Conservation (phyloP, 371 early-diverging fungal species). For the Mycotypha africana region DNA sequence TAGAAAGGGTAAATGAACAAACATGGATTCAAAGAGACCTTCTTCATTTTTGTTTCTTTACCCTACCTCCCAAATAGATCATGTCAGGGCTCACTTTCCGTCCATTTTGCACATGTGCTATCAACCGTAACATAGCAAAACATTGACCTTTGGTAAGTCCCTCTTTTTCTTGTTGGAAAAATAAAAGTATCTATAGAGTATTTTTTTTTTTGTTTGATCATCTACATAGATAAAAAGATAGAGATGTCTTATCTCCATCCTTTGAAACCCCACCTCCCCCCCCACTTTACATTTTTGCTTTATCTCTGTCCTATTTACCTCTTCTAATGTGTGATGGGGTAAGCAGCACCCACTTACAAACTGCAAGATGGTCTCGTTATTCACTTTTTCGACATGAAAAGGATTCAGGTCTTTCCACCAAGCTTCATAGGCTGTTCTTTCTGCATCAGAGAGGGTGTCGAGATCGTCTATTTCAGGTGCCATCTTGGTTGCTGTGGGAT, state of each 20-base stretch:
- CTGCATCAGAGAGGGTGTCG: too few species aligned
- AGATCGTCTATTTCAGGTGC: too few species aligned
- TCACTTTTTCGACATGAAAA: conserved; percentile 23
- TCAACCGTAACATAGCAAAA: conserved; percentile 35
- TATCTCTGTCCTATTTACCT: neutral
- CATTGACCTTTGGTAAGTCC: conserved; percentile 27
- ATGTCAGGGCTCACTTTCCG: conserved; percentile 21
- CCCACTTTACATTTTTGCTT: too few species aligned
- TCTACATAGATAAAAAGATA: too few species aligned
- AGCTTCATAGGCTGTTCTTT: conserved; percentile 30
- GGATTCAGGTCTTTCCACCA: conserved; percentile 45
- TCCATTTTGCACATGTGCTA: conserved; percentile 42
- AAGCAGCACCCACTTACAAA: too few species aligned
- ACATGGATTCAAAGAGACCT: too few species aligned
- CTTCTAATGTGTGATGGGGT: conserved; percentile 20
- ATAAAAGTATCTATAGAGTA: conserved; percentile 23
- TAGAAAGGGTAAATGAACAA: too few species aligned
- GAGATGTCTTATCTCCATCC: too few species aligned
- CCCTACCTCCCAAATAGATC: conserved; percentile 32
- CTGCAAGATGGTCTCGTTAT: conserved; percentile 18
- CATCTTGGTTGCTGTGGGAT: too few species aligned
- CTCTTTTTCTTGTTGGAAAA: conserved; percentile 18
- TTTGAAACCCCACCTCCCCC: too few species aligned
- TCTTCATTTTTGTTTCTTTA: too few species aligned
- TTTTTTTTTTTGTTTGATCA: too few species aligned